Evolutionary conservation across 1,139 yeast species (phyloP), one percentile per base, ranked within the genome.

Genomic region (Candida tetrigidarum): DNA sequence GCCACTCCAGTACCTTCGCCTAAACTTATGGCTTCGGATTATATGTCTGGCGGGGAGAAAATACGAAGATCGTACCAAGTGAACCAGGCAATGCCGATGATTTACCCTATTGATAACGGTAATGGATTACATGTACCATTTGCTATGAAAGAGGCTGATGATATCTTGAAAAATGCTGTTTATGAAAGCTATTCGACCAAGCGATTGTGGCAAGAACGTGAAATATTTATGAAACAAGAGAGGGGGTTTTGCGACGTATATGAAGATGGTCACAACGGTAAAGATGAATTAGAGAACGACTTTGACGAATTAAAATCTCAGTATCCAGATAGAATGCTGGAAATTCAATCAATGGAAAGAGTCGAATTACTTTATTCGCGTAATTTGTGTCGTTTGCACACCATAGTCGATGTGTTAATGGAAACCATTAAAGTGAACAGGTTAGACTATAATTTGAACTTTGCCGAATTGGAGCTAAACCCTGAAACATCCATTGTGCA

Each of bases 1-100:
- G 92, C 96, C 0, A 90, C 97, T 0, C 97, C 96, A 0, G 88
- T 86, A 0, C 95, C 96, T 1, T 86, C 96, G 0, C 96, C 96
- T 0, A 85, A 88, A 0, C 63, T 81, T 8, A 78, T 86, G 1
- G 91, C 96, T 20, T 71, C 77, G 4, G 79, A 74, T 38, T 74
- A 66, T 45, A 69, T 76, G 68, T 62, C 78, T 3, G 82, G 81
- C 1, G 87, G 87, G 10, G 86, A 81, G 46, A 87, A 84, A 55
- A 75, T 78, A 26, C 78, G 90, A 52, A 83, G 85, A 53, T 80
- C 89, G 45, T 88, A 84, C 55, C 92, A 88, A 63, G 81, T 93
- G 0, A 87, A 88, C 59, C 88, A 86, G 55, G 78, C 84, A 10
- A 85, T 80, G 68, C 97, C 98, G 0, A 81, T 89, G 52, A 72